Evolutionary conservation across 176 grass and related monocot genomes (phyloP), one percentile per base, ranked within the genome.

Genomic region (Raddia guianensis): DNA sequence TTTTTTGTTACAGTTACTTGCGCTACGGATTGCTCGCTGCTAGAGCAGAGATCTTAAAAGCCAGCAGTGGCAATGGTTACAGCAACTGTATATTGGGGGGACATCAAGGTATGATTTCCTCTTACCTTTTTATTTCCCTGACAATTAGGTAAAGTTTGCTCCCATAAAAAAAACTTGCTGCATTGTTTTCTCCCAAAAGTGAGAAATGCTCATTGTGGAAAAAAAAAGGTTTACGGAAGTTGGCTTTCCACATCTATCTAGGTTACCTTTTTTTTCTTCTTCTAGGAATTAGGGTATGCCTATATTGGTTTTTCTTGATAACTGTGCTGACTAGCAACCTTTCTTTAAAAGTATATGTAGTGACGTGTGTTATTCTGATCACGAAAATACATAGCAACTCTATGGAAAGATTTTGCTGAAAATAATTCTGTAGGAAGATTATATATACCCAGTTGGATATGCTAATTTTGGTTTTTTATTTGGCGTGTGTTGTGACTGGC

Each of bases 21-120:
- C 90, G 82, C 85, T 98, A 93, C 57, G 96, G 96, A 6, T 84
- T 98, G 65, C 82, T 98, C 71, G 96, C 96, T 73, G 92, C 92
- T 81, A 94, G 96, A 91, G 96, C 96, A 78, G 96, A 98, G 88
- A 91, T 98, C 76, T 85, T 98, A 71, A 93, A 98, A 59, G 86
- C 82, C 40, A 75, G 88, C 72, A 91, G 89, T 77, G 90, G 68
- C 12, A 81, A 83, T 51, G 86, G 85, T 64, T 73, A 82, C 76
- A 97, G 90, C 74, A 94, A 90, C 77, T 98, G 95, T 72, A 89
- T 94, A 83, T 84, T 94, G 49, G 68, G 80, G 51, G 92, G 95
- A 56, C 82, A 94, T 82, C 86, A 89, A 73, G 92, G 95, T 98
- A 87, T 42, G 72, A 0, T 37, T 63, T 63, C 45, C 74, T 84